Evolutionary conservation across 805 yeast species (phyloP).

Genomic region (Candida insectorum): DNA sequence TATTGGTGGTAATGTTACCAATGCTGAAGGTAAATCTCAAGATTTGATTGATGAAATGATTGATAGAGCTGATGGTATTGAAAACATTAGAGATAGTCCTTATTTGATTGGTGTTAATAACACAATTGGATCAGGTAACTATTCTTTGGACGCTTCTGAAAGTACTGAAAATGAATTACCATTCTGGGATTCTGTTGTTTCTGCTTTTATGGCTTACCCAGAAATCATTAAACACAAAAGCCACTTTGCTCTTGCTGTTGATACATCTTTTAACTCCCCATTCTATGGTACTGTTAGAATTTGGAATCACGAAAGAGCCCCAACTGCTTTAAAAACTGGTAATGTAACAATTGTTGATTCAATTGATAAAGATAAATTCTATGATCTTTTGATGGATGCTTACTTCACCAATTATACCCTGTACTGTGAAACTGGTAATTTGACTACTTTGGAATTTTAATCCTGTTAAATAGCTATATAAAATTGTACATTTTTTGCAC

Average conservation of each 20-base stretch:
- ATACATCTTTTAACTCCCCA: conserved; percentile 39
- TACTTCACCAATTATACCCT: conserved; percentile 35
- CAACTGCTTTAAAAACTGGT: conserved; percentile 28
- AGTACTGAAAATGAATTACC: conserved; percentile 30
- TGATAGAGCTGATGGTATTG: conserved; percentile 32
- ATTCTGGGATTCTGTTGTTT: conserved; percentile 43
- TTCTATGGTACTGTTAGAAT: conserved; percentile 39
- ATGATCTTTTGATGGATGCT: conserved; percentile 26
- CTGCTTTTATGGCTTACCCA: conserved; percentile 34
- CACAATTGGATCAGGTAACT: conserved; percentile 33
- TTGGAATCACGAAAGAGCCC: conserved; percentile 36
- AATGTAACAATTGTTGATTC: conserved; percentile 33
- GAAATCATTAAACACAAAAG: conserved; percentile 27
- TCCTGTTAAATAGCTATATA: too few species aligned
- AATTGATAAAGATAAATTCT: conserved; percentile 27
- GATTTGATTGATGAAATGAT: conserved; percentile 30
- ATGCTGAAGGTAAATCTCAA: conserved; percentile 38
- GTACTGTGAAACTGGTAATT: conserved; percentile 23
- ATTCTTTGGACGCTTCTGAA: conserved; percentile 17
- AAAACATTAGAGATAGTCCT: conserved; percentile 21
- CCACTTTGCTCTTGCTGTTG: conserved; percentile 32
- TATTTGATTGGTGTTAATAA: conserved; percentile 24
- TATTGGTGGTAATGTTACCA: conserved; percentile 43
- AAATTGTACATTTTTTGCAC: too few species aligned
- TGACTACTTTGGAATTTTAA: conserved; percentile 7